Conservation (phyloP, 1,139 yeast genomes). For the Hyphopichia burtonii region DNA sequence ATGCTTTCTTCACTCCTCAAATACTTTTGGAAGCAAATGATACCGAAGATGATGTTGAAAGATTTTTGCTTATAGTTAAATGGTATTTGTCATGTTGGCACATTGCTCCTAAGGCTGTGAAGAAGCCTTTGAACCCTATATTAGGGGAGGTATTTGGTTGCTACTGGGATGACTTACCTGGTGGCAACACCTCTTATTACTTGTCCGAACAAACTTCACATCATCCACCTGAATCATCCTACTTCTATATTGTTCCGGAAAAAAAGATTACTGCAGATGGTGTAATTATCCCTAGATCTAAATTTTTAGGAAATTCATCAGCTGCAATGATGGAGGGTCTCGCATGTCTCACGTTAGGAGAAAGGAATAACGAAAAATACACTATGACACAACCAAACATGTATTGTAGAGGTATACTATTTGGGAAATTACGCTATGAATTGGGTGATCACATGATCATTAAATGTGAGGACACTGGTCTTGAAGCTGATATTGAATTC, state of each 20-base stretch:
- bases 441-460: conserved; percentile 87
- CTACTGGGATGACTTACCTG: conserved; percentile 85
- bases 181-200: conserved; percentile 68
- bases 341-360: conserved; percentile 69
- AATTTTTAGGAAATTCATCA: conserved; percentile 90
- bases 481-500: conserved; percentile 83
- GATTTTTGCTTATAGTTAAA: conserved; percentile 72
- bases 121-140: conserved; percentile 93
- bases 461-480: conserved; percentile 58
- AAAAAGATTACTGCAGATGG: conserved; percentile 86
- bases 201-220: conserved; percentile 94
- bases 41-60: conserved; percentile 54
- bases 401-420: conserved; percentile 90
- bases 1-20: conserved; percentile 81
- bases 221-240: conserved; percentile 97
- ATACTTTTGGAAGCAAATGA: conserved; percentile 68
- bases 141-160: conserved; percentile 87
- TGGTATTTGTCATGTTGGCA: conserved; percentile 98
- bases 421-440: conserved; percentile 87
- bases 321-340: conserved; percentile 97
- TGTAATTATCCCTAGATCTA: conserved; percentile 78
- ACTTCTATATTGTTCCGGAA: conserved; percentile 84
- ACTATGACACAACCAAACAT: conserved; percentile 89
- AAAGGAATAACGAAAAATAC: conserved; percentile 65
- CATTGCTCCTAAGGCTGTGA: conserved; percentile 96